Evolutionary conservation across 768 basidiomycete species (phyloP), one percentile per base, ranked within the genome.

Genomic region (Tricholoma furcatifolium): DNA sequence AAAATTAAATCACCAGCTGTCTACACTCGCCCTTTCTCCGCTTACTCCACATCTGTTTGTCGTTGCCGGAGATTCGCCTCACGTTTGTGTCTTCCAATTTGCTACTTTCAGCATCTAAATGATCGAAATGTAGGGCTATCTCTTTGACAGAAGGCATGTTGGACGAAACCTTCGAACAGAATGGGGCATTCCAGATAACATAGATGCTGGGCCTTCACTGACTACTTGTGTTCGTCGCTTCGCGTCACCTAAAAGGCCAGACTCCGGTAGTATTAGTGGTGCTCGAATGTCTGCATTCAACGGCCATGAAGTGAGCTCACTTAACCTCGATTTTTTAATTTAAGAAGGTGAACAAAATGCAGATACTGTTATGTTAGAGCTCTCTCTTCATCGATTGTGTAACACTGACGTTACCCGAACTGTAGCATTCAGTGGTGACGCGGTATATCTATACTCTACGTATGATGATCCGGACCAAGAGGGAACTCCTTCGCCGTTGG

Each of bases 201-300:
- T 74, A 20, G 61, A 71, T 3, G 72, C 74, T 20, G 79, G 79
- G 14, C n/a, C 18, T 41, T 56, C 54, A 39, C 63, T 85, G 43
- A 88, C 88, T 2, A 87, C 86, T 10, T 94, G 93, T 64, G 89
- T 94, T 17, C 79, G 92, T 50, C 81, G 84, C 27, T 91, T 94
- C 65, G 91, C 88, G 10, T 73, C 87, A 49, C 60, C 65, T 4
- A 58, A 56, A 23, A 59, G 50, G 47, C 31, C 42, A n/a, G n/a
- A n/a, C 46, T 5, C 20, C 39, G 58, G 56, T 32, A 68, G 91
- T 63, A 81, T 91, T 43, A 91, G 88, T 30, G 89, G 89, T 17
- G 80, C 81, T n/a, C 75, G 84, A 38, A 85, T 91, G 76, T 84
- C 88, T 14, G 60, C 73, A 27, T 72, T 71, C 44, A 91, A 87